These are phyloP conservation scores for Cytospora piceicola DNA, from an alignment of 2,329 filamentous ascomycete genomes.

Conservation along the genomic window DNA sequence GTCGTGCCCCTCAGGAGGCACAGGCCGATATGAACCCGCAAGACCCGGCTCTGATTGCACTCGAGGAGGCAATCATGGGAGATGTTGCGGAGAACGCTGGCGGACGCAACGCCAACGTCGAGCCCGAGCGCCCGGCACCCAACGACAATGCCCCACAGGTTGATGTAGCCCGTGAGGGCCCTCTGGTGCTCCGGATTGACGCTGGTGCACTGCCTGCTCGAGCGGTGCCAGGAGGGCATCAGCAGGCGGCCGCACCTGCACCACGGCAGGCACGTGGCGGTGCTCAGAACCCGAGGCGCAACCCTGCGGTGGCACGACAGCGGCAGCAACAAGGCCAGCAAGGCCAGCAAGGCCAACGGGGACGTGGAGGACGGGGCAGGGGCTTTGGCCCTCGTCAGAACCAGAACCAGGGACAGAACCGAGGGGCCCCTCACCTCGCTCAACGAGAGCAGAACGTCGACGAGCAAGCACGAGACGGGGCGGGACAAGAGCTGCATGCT, in stretches of 20 bases:
- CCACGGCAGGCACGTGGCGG: conserved; percentile 32
- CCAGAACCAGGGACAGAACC: conserved; percentile 12
- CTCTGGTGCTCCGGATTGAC: conserved; percentile 59
- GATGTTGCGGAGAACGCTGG: conserved; percentile 34
- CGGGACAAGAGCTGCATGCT: conserved; percentile 44
- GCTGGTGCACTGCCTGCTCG: conserved; percentile 41
- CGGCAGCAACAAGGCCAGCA: conserved; percentile 26
- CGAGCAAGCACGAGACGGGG: conserved; percentile 19
- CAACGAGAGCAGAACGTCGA: conserved; percentile 20
- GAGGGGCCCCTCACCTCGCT: background rate
- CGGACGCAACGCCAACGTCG: conserved; percentile 26
- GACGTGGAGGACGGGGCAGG: conserved; percentile 37
- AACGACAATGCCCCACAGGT: conserved; percentile 41
- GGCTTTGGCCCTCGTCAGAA: conserved; percentile 16
- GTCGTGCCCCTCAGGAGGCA: conserved; percentile 34
- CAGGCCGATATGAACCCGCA: conserved; percentile 31
- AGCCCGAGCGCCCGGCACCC: conserved; percentile 18
- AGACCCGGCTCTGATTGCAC: conserved; percentile 39
- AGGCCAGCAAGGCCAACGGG: conserved; percentile 27
- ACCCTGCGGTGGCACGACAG: conserved; percentile 28
- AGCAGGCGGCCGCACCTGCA: conserved; percentile 37
- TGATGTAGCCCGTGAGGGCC: conserved; percentile 58
- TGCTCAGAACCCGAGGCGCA: conserved; percentile 32
- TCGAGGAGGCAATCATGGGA: conserved; percentile 33
- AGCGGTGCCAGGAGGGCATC: conserved; percentile 35